Evolutionary conservation across 2,329 filamentous ascomycete genomes (phyloP), one percentile per base, ranked within the genome.

Genomic region (Cordyceps militaris): DNA sequence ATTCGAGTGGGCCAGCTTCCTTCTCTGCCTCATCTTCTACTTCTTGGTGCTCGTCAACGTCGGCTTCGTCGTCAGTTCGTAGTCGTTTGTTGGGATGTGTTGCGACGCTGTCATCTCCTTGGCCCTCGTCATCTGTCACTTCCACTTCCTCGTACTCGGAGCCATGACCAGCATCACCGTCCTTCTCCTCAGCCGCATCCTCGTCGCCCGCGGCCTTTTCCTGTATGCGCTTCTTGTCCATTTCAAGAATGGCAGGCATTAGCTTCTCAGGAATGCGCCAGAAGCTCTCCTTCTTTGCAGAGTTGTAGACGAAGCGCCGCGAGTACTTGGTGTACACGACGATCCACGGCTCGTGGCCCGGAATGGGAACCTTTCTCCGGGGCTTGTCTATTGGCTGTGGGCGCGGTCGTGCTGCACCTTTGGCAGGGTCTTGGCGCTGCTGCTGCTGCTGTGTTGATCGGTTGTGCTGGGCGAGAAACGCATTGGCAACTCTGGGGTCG

Each of bases 221-320:
- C 73, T 83, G 75, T 73, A 86, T 86, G 59, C 83, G 82, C 63
- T 86, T 84, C 69, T 87, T 84, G 70, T 96, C 91, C 57, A 90
- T 75, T 61, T 84, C 80, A 52, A 86, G 64, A 56, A 94, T 89
- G 14, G 84, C 91, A 60, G 87, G 85, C 80, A 92, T 86, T 36
- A 99, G 79, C 69, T 94, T 87, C 57, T 90, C 84, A 0, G 94
- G 94, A 65, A 97, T 94, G 66, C 91, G 91, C 94, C 95, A 99
- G 71, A 91, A 91, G 71, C 92, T 97, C 63, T 91, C 81, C 38
- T 93, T 89, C 63, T 93, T 96, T 56, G 82, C 81, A 0, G 86
- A 83, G 64, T 99, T 96, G 75, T 96, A 89, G 2, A 92, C 91
- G 67, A 99, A 99, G 54, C 92, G 83, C 58, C 94, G 81, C 23